Evolutionary conservation across 2,329 filamentous ascomycete genomes (phyloP).

Genomic region (Ascochyta lentis): DNA sequence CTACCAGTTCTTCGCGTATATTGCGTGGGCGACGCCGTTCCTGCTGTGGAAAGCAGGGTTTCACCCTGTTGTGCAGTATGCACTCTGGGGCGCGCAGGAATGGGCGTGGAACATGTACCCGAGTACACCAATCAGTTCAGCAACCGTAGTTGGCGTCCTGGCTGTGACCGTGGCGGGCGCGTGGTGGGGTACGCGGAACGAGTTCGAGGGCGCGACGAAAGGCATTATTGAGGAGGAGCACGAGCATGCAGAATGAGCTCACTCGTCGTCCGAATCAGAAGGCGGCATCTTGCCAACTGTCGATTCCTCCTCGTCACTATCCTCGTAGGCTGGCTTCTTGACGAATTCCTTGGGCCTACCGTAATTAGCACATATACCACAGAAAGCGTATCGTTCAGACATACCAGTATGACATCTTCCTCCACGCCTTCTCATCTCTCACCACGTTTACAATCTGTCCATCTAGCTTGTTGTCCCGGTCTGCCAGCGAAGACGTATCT

Average conservation of each 20-base stretch:
- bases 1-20: constrained; percentile 94
- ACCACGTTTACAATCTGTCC: constrained; percentile 95
- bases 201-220: constrained; percentile 49
- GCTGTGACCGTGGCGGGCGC: constrained; percentile 69
- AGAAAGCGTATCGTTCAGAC: constrained; percentile 15
- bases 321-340: constrained; percentile 67
- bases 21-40: constrained; percentile 88
- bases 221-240: constrained; percentile 38
- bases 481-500: constrained; percentile 70
- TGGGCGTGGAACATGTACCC: constrained; percentile 95
- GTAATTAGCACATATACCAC: constrained; percentile 16
- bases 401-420: constrained; percentile 84
- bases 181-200: constrained; percentile 63
- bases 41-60: constrained; percentile 80
- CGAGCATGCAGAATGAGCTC: constrained; percentile 43
- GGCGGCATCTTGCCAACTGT: constrained; percentile 86
- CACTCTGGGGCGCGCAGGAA: constrained; percentile 79
- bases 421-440: constrained; percentile 88
- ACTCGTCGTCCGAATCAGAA: constrained; percentile 74
- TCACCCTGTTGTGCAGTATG: constrained; percentile 70
- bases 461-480: constrained; percentile 75
- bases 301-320: constrained; percentile 77
- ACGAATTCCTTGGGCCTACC: constrained; percentile 76
- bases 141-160: constrained; percentile 73
- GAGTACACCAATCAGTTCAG: constrained; percentile 72